Base-by-base conservation (phyloP, 768 basidiomycete species). In the Tulasnella calospora region DNA sequence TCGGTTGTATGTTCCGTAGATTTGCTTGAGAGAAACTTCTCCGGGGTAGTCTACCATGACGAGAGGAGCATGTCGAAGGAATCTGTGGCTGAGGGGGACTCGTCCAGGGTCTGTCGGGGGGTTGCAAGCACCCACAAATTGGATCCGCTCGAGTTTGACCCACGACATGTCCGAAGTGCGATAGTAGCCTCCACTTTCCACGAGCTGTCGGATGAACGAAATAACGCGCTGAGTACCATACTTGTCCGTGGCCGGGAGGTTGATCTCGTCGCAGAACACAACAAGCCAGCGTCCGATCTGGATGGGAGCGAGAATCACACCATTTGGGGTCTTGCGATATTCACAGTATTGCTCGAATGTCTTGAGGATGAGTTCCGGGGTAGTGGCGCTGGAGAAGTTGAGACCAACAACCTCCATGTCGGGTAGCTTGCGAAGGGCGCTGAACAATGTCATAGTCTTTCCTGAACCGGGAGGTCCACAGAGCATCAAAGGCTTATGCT, bases 281-380 rank as follows among this genome's bases (percentile, higher is more conserved):
- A 99, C 96, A 72, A 99, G 89, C 98, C 98, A 99, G 70, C 96
- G 92, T 36, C 97, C 97, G 80, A 98, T 95, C 82, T 98, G 96
- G 4, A 92, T 86, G 13, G 98, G 98, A 3, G 98, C 92, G 74
- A 99, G 90, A 71, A 98, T 90, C 71, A 98, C 94, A n/a, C 98
- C 98, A 82, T 96, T 99, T 17, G 98, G 95, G 5, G 98, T 99
- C 86, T 99, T 99, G 77, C 96, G 89, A 83, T 97, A 98, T 85
- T 99, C 98, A 86, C 98, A 99, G 83, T 99, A 98, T 85, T 99
- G 98, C 84, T 99, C 98, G 84, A 99, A 99, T 9, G 98, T 99
- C 89, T 99, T 99, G 81, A 99, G 89, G 80, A 99, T 97, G 38
- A 99, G 89, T 83, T 98, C 98, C 0, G 98, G 98, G 0, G 96